Evolutionary conservation across 306 rosid genomes (phyloP).

Genomic region (Glycyrrhiza uralensis): DNA sequence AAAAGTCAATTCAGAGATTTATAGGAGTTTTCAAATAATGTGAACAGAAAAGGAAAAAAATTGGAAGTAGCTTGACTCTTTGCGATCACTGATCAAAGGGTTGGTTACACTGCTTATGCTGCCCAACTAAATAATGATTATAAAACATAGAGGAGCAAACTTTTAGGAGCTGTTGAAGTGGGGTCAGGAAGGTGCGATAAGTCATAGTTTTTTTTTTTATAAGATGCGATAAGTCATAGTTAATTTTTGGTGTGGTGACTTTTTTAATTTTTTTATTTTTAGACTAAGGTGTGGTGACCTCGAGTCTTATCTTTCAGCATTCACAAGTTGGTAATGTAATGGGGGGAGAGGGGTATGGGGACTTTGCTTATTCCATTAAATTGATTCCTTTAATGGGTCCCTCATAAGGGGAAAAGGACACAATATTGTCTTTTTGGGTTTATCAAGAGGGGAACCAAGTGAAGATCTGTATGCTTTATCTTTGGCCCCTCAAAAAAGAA

Average conservation of each 20-base stretch:
- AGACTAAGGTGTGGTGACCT: constrained; percentile 24
- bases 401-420: constrained; percentile 27
- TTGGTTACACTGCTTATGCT: background rate
- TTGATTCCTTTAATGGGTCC: constrained; percentile 42
- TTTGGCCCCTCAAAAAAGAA: constrained; percentile 41
- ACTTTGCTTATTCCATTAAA: constrained; percentile 29
- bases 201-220: constrained; percentile 30
- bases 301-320: constrained; percentile 33
- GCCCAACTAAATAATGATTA: constrained; percentile 8
- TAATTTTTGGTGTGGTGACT: constrained; percentile 32
- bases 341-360: constrained; percentile 13
- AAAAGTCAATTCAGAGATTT: background rate
- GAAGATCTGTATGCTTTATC: constrained; percentile 36
- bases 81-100: background rate
- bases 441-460: constrained; percentile 41
- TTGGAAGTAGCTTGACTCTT: constrained; percentile 11
- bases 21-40: constrained; percentile 12
- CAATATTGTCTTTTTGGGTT: constrained; percentile 42
- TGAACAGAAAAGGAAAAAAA: background rate
- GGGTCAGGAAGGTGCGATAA: constrained; percentile 28
- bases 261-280: background rate
- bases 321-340: constrained; percentile 25
- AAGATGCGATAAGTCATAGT: constrained; percentile 30
- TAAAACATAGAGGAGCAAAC: background rate
- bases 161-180: constrained; percentile 16